phyloP scores from a whole-genome alignment of 176 grass and related monocot genomes.

The Oryza brachyantha region DNA sequence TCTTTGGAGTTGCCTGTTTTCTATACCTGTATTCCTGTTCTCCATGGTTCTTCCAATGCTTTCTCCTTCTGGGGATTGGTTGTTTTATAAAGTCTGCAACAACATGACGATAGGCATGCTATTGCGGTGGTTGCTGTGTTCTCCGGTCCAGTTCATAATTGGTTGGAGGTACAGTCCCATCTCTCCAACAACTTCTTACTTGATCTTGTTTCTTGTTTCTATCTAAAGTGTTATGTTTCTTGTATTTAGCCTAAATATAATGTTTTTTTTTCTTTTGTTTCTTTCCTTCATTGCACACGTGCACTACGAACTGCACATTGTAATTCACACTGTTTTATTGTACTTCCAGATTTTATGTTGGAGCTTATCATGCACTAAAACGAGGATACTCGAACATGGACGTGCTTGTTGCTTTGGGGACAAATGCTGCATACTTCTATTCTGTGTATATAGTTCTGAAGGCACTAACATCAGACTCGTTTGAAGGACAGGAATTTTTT shows the following conservation, averaged over 20 bases:
- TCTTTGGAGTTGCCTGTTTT: constrained; percentile 92
- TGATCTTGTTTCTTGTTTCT: constrained; percentile 3
- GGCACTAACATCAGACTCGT: constrained; percentile 62
- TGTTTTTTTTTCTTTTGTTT: not conserved
- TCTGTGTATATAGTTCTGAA: constrained; percentile 84
- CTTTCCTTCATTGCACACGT: constrained; percentile 4
- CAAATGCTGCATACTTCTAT: constrained; percentile 98
- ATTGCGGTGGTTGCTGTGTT: constrained; percentile 79
- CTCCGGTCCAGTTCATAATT: constrained; percentile 98
- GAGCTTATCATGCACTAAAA: constrained; percentile 91
- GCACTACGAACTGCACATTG: not conserved
- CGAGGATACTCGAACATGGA: constrained; percentile 97
- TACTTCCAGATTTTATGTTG: constrained; percentile 85
- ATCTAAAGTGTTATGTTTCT: not conserved
- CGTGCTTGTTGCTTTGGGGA: constrained; percentile 93
- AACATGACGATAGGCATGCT: constrained; percentile 87
- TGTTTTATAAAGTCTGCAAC: constrained; percentile 61
- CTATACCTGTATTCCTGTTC: constrained; percentile 79
- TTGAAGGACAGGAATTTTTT: constrained; percentile 95
- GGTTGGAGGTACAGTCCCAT: constrained; percentile 82
- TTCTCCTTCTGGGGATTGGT: constrained; percentile 68
- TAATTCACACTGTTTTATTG: constrained; percentile 21
- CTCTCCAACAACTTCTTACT: not conserved
- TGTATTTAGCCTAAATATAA: not conserved
- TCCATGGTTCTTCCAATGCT: constrained; percentile 91